phyloP scores from a whole-genome alignment of 1,284 basidiomycete genomes.

The Moesziomyces globuligerus region DNA sequence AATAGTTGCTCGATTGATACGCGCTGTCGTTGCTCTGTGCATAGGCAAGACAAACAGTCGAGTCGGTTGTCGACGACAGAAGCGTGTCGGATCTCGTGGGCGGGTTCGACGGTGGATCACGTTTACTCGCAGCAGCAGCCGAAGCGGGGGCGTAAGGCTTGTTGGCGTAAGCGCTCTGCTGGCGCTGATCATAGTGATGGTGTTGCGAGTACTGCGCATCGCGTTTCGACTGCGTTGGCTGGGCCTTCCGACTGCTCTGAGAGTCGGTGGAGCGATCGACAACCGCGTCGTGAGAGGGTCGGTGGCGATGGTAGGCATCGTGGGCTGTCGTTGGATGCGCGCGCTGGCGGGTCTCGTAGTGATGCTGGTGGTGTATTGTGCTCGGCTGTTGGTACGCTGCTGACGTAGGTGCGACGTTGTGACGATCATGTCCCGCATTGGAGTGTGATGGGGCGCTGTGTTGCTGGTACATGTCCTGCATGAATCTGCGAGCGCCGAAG shows the following conservation, averaged over 20 bases:
- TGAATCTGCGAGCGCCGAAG: slow-evolving; percentile 43
- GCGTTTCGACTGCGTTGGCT: no score
- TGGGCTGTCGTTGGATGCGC: no score
- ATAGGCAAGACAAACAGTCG: slow-evolving; percentile 22
- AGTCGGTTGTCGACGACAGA: slow-evolving; percentile 18
- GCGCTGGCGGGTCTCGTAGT: not conserved
- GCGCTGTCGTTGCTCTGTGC: slow-evolving; percentile 21
- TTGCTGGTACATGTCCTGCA: slow-evolving; percentile 36
- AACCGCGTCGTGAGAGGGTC: no score
- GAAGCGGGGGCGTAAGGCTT: not conserved
- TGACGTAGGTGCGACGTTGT: not conserved
- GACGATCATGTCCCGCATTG: not conserved
- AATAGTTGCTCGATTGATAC: slow-evolving; percentile 4
- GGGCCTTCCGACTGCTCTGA: no score
- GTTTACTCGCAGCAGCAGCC: not conserved
- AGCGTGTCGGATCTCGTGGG: slow-evolving; percentile 12
- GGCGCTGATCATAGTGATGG: no score
- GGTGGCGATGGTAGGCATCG: no score
- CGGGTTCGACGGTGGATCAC: not conserved
- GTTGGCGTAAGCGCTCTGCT: no score
- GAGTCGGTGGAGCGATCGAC: no score
- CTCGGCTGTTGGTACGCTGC: slow-evolving; percentile 1
- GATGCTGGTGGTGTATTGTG: not conserved
- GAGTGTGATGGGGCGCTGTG: slow-evolving; percentile 1
- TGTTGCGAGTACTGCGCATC: no score